A percentile compares a stretch with the other conserved stretches of the same genome.
Evolutionary conservation across 2,329 filamentous ascomycete species (phyloP).

Genomic region (Colletotrichum sp.): DNA sequence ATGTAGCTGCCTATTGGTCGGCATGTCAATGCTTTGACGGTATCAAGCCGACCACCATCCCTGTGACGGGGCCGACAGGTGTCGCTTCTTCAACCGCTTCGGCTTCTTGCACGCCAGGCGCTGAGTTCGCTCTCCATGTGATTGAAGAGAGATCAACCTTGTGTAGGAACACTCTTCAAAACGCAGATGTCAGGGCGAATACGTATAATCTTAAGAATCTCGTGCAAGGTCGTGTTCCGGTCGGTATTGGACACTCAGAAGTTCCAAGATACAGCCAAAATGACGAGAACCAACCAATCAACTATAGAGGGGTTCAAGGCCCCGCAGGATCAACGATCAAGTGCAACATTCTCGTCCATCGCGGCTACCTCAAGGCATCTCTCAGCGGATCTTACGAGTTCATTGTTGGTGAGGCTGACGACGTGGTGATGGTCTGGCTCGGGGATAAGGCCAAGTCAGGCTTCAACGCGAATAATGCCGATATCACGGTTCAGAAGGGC

Average conservation of each 20-base stretch:
- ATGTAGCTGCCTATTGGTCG: constrained; percentile 20
- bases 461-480: neutral
- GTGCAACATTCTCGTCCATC: neutral
- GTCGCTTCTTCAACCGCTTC: neutral
- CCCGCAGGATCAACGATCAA: neutral
- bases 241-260: neutral
- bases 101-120: constrained; percentile 6
- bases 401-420: neutral
- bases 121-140: constrained; percentile 12
- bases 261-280: neutral
- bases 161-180: neutral
- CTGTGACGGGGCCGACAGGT: neutral
- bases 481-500: neutral
- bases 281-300: neutral
- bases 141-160: neutral
- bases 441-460: neutral
- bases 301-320: neutral
- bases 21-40: constrained; percentile 25
- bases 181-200: neutral
- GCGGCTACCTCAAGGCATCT: neutral
- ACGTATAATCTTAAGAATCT: neutral
- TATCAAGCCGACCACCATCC: constrained; percentile 15
- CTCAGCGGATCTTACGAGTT: neutral
- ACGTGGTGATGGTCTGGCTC: neutral
- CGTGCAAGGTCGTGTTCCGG: neutral